Conservation (phyloP, 2,329 filamentous ascomycete genomes). For the Arachnomyces sp. region DNA sequence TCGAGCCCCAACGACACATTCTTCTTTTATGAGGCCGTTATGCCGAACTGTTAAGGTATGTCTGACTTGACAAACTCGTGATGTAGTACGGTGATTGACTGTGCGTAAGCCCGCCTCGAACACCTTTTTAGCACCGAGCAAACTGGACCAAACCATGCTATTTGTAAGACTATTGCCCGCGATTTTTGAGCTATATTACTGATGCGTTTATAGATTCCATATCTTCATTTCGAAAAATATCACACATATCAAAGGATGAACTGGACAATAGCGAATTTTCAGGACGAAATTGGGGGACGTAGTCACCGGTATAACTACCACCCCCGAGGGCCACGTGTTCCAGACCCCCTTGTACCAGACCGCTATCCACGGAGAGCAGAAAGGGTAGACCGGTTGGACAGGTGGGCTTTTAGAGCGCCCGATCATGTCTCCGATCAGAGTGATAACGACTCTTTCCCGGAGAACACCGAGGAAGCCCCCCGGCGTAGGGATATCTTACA, state of each 20-base stretch:
- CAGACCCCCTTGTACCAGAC: too few species aligned
- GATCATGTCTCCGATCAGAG: too few species aligned
- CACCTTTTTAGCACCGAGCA: background rate
- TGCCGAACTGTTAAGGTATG: slow-evolving; percentile 3
- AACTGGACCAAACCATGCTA: slow-evolving; percentile 3
- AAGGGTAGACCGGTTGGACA: too few species aligned
- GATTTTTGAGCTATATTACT: background rate
- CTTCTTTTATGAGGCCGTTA: slow-evolving; percentile 5
- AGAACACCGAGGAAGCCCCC: too few species aligned
- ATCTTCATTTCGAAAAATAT: slow-evolving; percentile 5
- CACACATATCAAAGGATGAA: slow-evolving; percentile 1
- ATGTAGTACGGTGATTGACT: background rate
- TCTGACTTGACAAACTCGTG: background rate
- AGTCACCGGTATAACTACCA: too few species aligned
- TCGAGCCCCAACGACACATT: slow-evolving; percentile 2
- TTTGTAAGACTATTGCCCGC: slow-evolving; percentile 1
- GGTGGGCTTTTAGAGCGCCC: too few species aligned
- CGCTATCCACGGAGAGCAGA: too few species aligned
- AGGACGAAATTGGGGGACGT: too few species aligned
- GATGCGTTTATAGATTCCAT: background rate
- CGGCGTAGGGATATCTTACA: too few species aligned
- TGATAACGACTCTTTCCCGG: too few species aligned
- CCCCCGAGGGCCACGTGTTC: too few species aligned
- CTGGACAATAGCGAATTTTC: too few species aligned
- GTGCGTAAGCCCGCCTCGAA: background rate